These are phyloP conservation scores for Sugiyamaella neomexicana DNA, from an alignment of 1,139 yeast species.

Conservation along the genomic window DNA sequence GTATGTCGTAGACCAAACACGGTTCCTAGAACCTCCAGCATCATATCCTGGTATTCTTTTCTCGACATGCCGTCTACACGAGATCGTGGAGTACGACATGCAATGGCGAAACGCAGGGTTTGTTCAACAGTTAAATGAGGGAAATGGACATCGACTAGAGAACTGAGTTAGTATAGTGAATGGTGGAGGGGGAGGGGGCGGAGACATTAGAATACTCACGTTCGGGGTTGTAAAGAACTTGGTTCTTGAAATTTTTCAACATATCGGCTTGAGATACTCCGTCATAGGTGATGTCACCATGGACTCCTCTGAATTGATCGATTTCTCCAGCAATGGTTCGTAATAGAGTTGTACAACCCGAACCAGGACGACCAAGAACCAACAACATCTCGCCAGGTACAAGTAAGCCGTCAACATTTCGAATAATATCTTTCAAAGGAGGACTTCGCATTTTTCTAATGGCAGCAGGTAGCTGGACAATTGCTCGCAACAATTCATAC, in stretches of 20 bases:
- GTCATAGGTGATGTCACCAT: slow-evolving; percentile 52
- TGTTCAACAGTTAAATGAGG: slow-evolving; percentile 65
- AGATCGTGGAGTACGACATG: slow-evolving; percentile 58
- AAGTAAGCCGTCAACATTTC: slow-evolving; percentile 46
- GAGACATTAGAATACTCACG: slow-evolving; percentile 19
- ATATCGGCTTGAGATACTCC: slow-evolving; percentile 53
- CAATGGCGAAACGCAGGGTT: slow-evolving; percentile 60
- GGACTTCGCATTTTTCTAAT: slow-evolving; percentile 31
- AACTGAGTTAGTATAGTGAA: slow-evolving; percentile 1
- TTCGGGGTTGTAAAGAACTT: slow-evolving; percentile 62
- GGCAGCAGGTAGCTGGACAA: slow-evolving; percentile 37
- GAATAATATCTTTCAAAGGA: slow-evolving; percentile 48
- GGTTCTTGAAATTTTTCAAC: slow-evolving; percentile 50
- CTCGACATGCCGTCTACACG: slow-evolving; percentile 53
- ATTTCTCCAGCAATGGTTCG: slow-evolving; percentile 57
- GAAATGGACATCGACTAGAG: slow-evolving; percentile 52
- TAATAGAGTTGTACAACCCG: slow-evolving; percentile 63
- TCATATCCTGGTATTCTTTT: slow-evolving; percentile 48
- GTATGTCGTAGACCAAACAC: slow-evolving; percentile 61
- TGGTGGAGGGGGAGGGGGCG: not conserved
- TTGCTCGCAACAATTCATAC: slow-evolving; percentile 44
- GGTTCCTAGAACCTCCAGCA: slow-evolving; percentile 54
- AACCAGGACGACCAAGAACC: slow-evolving; percentile 67
- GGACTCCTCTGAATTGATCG: slow-evolving; percentile 44
- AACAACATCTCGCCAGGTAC: slow-evolving; percentile 62